Conservation (phyloP, 176 grass and related monocot species). For the Carex scoparia region DNA sequence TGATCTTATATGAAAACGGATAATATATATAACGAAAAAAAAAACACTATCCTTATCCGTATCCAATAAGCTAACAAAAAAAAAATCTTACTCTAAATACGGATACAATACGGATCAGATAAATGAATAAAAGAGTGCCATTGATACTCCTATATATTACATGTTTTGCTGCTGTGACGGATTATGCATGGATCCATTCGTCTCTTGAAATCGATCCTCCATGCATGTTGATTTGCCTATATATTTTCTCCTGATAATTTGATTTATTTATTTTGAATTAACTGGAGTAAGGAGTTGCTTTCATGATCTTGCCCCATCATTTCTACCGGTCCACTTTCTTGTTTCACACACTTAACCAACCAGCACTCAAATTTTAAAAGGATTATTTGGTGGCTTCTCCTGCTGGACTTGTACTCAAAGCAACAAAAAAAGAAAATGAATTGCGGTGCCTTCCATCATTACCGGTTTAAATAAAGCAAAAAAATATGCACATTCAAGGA, state of each 20-base stretch:
- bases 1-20: too few species aligned
- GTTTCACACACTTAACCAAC: conserved; percentile 41
- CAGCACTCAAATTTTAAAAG: conserved; percentile 12
- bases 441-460: conserved; percentile 31
- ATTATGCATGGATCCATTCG: not conserved
- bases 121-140: too few species aligned
- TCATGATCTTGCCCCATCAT: conserved; percentile 9
- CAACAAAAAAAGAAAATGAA: conserved; percentile 34
- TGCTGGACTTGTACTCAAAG: conserved; percentile 50
- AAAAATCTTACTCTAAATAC: too few species aligned
- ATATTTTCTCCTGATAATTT: too few species aligned
- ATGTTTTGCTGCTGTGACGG: not conserved
- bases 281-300: not conserved
- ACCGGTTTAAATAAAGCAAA: not conserved
- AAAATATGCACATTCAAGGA: not conserved
- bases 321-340: conserved; percentile 18
- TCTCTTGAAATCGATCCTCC: not conserved
- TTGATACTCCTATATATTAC: too few species aligned
- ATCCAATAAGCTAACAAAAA: too few species aligned
- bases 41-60: too few species aligned
- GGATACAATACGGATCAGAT: too few species aligned
- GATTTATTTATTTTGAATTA: not conserved
- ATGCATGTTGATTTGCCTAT: too few species aligned
- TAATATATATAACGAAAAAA: too few species aligned
- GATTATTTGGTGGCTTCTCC: conserved; percentile 21